Percentiles rank a stretch among this genome's conserved stretches.
Evolutionary conservation across 371 early-diverging fungal species (phyloP).

Genomic region (Massospora cicadina): DNA sequence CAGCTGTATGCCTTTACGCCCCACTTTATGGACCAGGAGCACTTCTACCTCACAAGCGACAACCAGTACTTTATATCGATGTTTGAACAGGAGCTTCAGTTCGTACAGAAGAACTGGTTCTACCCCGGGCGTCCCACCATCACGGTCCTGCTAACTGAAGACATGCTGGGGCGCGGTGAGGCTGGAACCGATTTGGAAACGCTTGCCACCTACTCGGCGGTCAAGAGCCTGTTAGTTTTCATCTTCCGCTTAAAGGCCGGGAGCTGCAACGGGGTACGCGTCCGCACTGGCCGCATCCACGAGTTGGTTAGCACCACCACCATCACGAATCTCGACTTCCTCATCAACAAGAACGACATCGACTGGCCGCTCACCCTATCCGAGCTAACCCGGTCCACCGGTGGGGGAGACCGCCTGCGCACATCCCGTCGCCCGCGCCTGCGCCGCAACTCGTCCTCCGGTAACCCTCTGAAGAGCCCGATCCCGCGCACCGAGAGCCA

Average conservation of each 20-base stretch:
- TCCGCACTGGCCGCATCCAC: constrained; percentile 46
- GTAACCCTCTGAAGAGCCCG: constrained; percentile 10
- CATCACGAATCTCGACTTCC: constrained; percentile 71
- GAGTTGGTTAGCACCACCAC: constrained; percentile 63
- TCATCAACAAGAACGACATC: constrained; percentile 47
- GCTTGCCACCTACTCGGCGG: constrained; percentile 10
- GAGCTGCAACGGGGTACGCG: constrained; percentile 41
- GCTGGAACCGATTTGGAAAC: constrained; percentile 17
- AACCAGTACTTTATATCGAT: constrained; percentile 57
- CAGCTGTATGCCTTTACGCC: constrained; percentile 71
- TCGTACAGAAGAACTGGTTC: constrained; percentile 57
- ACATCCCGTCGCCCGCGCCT: constrained; percentile 5
- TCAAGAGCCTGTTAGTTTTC: constrained; percentile 45
- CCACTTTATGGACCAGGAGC: constrained; percentile 72
- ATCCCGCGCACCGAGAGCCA: constrained; percentile 12
- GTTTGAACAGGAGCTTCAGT: constrained; percentile 59
- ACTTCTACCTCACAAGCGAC: constrained; percentile 70
- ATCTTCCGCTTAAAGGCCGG: constrained; percentile 66
- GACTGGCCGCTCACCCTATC: constrained; percentile 53
- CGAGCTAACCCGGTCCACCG: constrained; percentile 21
- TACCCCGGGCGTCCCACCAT: constrained; percentile 70
- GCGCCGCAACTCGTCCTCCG: constrained; percentile 10
- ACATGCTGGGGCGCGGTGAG: constrained; percentile 35
- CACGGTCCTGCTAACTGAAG: constrained; percentile 50
- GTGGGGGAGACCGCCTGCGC: constrained; percentile 19